Evolutionary conservation across 371 early-diverging fungal species (phyloP).

Genomic region (Furculomyces boomerangus): DNA sequence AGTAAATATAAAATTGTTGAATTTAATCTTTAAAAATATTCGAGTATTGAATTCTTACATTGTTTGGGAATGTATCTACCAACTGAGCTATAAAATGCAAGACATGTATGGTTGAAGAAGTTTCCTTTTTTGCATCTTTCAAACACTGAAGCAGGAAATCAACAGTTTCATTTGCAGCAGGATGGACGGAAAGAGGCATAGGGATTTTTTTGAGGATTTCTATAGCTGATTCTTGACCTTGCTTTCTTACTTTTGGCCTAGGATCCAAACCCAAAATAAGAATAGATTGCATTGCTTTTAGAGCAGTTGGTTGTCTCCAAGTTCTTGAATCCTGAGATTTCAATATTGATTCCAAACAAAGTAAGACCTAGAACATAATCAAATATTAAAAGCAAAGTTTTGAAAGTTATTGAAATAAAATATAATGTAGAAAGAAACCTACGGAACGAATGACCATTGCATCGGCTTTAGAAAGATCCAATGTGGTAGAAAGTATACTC

Average conservation of each 20-base stretch:
- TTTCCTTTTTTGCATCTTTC: constrained; percentile 43
- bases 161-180: constrained; percentile 50
- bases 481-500: constrained; percentile 13
- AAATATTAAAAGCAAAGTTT: background rate
- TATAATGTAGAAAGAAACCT: constrained; percentile 1
- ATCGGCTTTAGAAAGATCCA: constrained; percentile 18
- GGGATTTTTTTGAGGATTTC: constrained; percentile 46
- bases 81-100: constrained; percentile 54
- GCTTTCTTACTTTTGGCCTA: constrained; percentile 77
- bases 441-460: constrained; percentile 61
- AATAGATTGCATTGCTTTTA: constrained; percentile 50
- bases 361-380: constrained; percentile 11
- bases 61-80: constrained; percentile 27
- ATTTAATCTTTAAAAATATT: no score
- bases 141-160: constrained; percentile 53
- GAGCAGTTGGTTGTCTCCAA: constrained; percentile 49
- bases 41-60: background rate
- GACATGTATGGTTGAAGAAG: constrained; percentile 51
- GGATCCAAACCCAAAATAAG: constrained; percentile 58
- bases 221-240: constrained; percentile 67
- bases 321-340: constrained; percentile 51
- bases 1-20: no score
- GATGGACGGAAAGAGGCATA: constrained; percentile 55
- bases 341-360: constrained; percentile 68
- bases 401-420: no score